Evolutionary conservation across 495 filamentous ascomycete species (phyloP), one percentile per base, ranked within the genome.

Genomic region (Pyronema omphalodes): DNA sequence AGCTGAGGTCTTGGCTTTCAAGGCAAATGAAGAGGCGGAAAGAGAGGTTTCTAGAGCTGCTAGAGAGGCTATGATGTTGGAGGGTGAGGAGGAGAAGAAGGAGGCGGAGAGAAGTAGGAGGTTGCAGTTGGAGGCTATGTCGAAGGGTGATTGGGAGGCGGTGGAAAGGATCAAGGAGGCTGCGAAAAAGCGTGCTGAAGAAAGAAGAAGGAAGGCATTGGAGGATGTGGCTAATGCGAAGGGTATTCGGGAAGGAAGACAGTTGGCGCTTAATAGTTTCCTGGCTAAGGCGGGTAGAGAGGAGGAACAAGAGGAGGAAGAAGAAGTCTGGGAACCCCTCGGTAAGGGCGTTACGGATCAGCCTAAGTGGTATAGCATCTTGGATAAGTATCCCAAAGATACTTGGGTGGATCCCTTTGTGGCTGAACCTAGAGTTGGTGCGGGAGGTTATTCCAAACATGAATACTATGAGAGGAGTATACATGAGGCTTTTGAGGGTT

Each of bases 301-400:
- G 47, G 47, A 50, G 35, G 50, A 73, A 55, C 68, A 72, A 12
- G 73, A 77, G 0, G 73, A 74, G 48, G 74, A 73, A n/a, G 80
- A 83, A 62, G 79, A 81, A 55, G 79, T 84, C 1, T 95, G 91
- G 66, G 88, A 96, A 73, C 83, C 89, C 1, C 91, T 94, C 62
- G 86, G 79, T 6, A 54, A 46, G 19, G 89, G 86, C 0, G 58
- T 85, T 52, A 74, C 76, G 15, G 75, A 84, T 50, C 70, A 71
- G 57, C 77, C 78, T 35, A 74, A 83, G 60, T 79, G 86, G 61
- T 91, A 82, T 63, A 68, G 73, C 14, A 60, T 88, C n/a, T 76
- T 75, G 60, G 68, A 76, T 18, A 68, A 74, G 40, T 93, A 94
- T 33, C 40, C 40, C n/a, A 34, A 29, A 11, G 8, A 45, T 36